A percentile compares a stretch with the other conserved stretches of the same genome.
phyloP scores from a whole-genome alignment of 768 basidiomycete genomes.

The Calocybe gangraenosa region DNA sequence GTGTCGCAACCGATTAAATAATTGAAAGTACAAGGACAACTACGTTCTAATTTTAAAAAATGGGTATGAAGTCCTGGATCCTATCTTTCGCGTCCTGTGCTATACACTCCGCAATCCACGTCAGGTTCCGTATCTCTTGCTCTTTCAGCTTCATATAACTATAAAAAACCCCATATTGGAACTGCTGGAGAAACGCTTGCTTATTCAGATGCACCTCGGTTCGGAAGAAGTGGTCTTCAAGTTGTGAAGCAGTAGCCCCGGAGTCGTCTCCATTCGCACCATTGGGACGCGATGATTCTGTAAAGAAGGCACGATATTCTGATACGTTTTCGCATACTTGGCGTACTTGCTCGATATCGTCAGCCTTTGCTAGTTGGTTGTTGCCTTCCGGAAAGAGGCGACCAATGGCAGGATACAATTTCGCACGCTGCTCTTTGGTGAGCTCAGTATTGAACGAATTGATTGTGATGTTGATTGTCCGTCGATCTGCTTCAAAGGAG shows the following conservation, averaged over 20 bases:
- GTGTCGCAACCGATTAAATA: no score
- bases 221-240: constrained; percentile 94
- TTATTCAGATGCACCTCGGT: constrained; percentile 95
- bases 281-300: constrained; percentile 31
- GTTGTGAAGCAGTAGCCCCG: constrained; percentile 49
- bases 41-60: no score
- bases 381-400: constrained; percentile 95
- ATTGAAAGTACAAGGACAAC: no score
- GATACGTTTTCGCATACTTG: constrained; percentile 80
- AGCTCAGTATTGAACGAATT: constrained; percentile 98
- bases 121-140: constrained; percentile 84
- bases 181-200: constrained; percentile 91
- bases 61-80: constrained; percentile 92
- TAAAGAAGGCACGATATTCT: constrained; percentile 92
- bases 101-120: constrained; percentile 97
- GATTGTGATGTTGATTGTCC: constrained; percentile 97
- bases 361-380: constrained; percentile 88
- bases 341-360: constrained; percentile 92
- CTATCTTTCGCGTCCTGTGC: constrained; percentile 95
- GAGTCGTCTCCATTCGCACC: constrained; percentile 36
- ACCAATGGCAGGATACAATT: constrained; percentile 92
- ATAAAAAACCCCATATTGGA: constrained; percentile 92
- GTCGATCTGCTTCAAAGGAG: constrained; percentile 93
- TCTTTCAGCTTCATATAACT: constrained; percentile 91
- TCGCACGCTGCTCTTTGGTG: constrained; percentile 90